Conservation (phyloP, 139 green algal genomes). For the Closterium sp. region DNA sequence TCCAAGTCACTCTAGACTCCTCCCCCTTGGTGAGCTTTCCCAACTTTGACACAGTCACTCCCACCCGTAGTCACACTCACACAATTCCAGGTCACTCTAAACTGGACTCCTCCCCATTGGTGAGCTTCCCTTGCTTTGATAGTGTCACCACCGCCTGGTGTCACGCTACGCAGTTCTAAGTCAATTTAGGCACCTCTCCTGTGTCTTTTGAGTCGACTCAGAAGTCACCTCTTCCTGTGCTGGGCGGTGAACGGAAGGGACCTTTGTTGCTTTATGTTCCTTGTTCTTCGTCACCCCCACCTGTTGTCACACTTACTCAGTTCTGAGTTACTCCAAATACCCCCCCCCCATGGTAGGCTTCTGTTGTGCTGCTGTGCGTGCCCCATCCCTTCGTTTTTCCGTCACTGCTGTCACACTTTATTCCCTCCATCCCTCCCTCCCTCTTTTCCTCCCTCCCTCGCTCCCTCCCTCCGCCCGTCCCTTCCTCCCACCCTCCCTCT, state of each 20-base stretch:
- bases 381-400: no score
- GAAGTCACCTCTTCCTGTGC: no score
- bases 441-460: no score
- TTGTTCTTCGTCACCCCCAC: no score
- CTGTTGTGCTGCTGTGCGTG: background rate
- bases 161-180: background rate
- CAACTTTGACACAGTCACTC: background rate
- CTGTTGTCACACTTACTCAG: no score
- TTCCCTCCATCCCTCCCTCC: no score
- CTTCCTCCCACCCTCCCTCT: background rate
- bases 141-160: background rate
- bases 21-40: background rate
- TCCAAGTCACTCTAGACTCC: slow-evolving; percentile 45
- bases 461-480: background rate
- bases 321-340: background rate
- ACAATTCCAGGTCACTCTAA: background rate
- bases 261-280: no score
- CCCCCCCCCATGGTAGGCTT: background rate
- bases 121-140: background rate
- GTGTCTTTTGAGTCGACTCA: no score
- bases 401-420: no score
- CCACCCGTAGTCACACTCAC: background rate
- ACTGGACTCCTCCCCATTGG: background rate
- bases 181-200: background rate
- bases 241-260: no score